Percentiles rank a stretch among this genome's conserved stretches.
phyloP scores from a whole-genome alignment of 192 early-diverging fungal species.

The Endogone sp. region DNA sequence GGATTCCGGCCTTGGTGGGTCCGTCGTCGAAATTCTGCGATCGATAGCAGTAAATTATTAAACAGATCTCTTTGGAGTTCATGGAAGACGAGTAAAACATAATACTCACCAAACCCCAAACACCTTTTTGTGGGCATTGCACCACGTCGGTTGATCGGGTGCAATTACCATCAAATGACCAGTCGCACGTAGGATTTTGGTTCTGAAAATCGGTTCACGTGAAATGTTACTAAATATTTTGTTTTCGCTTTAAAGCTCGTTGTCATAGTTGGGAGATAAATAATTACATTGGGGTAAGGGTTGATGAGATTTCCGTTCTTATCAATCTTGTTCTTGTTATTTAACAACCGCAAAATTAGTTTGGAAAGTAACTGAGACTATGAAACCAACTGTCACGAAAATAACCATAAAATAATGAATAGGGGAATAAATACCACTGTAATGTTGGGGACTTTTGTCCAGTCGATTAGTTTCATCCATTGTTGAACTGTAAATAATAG shows the following conservation, averaged over 20 bases:
- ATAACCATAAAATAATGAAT: background rate
- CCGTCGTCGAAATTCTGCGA: slow-evolving; percentile 61
- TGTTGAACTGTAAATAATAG: background rate
- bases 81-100: too few species aligned
- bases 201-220: background rate
- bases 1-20: slow-evolving; percentile 41
- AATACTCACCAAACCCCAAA: background rate
- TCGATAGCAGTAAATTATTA: background rate
- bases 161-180: background rate
- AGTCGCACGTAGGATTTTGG: background rate
- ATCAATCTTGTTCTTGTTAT: background rate
- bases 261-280: background rate
- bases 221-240: background rate
- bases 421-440: background rate
- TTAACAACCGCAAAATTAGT: background rate
- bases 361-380: too few species aligned
- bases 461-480: background rate
- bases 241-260: background rate
- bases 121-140: background rate
- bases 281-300: background rate
- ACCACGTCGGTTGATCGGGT: background rate
- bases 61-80: too few species aligned
- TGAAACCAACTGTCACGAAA: too few species aligned
- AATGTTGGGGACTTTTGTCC: background rate
- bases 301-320: background rate